phyloP scores from a whole-genome alignment of 108 stramenopile species.

The Asterionellopsis glacialis region DNA sequence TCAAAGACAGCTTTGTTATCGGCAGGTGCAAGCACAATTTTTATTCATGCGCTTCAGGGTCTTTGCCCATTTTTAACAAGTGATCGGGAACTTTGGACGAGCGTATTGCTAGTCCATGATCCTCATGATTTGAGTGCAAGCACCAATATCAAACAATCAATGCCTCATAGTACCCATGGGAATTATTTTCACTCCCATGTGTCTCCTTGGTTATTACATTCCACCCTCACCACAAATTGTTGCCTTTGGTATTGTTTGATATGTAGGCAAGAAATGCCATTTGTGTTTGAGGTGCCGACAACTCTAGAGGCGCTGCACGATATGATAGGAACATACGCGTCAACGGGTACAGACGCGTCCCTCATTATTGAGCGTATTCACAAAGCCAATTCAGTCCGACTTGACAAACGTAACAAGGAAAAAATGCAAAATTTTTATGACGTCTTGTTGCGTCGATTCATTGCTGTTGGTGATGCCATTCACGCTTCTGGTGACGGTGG shows the following conservation, averaged over 20 bases:
- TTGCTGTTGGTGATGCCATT: slow-evolving; percentile 84
- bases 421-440: slow-evolving; percentile 94
- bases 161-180: slow-evolving; percentile 79
- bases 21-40: slow-evolving; percentile 12
- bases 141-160: slow-evolving; percentile 28
- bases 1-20: not conserved
- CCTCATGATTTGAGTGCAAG: slow-evolving; percentile 30
- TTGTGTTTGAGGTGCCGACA: slow-evolving; percentile 87
- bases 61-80: slow-evolving; percentile 13
- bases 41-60: slow-evolving; percentile 4
- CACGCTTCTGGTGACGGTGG: slow-evolving; percentile 71
- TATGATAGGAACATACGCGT: slow-evolving; percentile 74
- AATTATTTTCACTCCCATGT: slow-evolving; percentile 46
- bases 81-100: slow-evolving; percentile 14
- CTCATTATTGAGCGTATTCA: slow-evolving; percentile 81
- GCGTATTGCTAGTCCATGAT: slow-evolving; percentile 40
- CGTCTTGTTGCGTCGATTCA: slow-evolving; percentile 85
- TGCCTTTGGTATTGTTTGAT: not conserved
- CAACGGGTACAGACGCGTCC: slow-evolving; percentile 75
- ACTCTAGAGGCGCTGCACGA: slow-evolving; percentile 86
- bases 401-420: slow-evolving; percentile 86
- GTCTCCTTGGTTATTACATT: slow-evolving; percentile 86
- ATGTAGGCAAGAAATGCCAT: slow-evolving; percentile 78
- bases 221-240: not conserved
- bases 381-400: slow-evolving; percentile 67